phyloP scores from a whole-genome alignment of 306 rosid genomes.

The Luffa aegyptiaca region DNA sequence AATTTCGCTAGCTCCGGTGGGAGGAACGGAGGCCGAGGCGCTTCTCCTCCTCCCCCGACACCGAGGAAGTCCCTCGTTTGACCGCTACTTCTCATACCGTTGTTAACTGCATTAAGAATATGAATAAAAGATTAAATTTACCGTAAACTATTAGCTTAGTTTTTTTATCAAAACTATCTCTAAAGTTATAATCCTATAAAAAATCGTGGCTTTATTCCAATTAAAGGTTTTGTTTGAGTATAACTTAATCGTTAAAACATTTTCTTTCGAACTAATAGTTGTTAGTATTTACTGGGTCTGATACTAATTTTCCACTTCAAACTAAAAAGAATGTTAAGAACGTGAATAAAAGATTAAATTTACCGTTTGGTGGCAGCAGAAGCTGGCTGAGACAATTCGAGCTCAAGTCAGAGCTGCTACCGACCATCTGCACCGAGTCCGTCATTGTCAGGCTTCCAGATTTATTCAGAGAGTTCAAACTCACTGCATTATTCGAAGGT shows the following conservation, averaged over 20 bases:
- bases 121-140: not conserved
- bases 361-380: slow-evolving; percentile 23
- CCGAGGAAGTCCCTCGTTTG: slow-evolving; percentile 86
- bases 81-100: slow-evolving; percentile 4
- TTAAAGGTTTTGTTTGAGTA: no score
- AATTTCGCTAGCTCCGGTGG: slow-evolving; percentile 60
- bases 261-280: not conserved
- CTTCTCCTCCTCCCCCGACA: slow-evolving; percentile 34
- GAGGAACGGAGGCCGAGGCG: slow-evolving; percentile 23
- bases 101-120: slow-evolving; percentile 11
- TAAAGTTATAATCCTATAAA: no score
- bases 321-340: not conserved
- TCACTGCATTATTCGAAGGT: slow-evolving; percentile 24
- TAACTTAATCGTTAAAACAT: not conserved
- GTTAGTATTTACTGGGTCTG: not conserved
- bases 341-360: not conserved
- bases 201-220: no score
- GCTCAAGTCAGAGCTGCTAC: not conserved
- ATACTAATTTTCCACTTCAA: not conserved
- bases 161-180: no score
- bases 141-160: no score
- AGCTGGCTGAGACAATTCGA: slow-evolving; percentile 32
- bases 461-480: slow-evolving; percentile 18
- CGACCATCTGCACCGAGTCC: not conserved
- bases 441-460: slow-evolving; percentile 2